These are phyloP conservation scores for Manihot esculenta DNA, from an alignment of 441 rosid genomes.

Conservation along the genomic window DNA sequence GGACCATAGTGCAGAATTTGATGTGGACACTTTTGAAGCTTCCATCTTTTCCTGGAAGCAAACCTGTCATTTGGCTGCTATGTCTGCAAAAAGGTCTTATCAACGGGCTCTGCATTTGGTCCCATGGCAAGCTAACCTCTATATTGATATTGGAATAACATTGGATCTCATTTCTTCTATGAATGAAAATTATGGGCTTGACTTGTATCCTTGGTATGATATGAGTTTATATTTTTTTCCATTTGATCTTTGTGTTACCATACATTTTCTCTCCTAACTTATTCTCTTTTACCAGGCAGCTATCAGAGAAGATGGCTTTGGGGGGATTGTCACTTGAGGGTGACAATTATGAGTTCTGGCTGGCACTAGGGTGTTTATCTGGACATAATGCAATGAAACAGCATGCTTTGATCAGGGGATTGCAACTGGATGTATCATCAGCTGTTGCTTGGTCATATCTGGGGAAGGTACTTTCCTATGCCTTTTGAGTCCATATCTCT, in stretches of 20 bases:
- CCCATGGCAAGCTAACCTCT: conserved; percentile 91
- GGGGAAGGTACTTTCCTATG: conserved; percentile 64
- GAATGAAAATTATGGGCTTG: conserved; percentile 32
- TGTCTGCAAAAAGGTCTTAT: conserved; percentile 70
- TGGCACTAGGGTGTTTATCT: conserved; percentile 81
- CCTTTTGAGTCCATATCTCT: conserved; percentile 14
- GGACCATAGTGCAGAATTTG: conserved; percentile 35
- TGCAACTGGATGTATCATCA: conserved; percentile 84
- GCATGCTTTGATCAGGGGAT: conserved; percentile 82
- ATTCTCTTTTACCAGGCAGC: conserved; percentile 60
- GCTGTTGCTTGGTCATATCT: conserved; percentile 92
- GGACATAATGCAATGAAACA: conserved; percentile 65
- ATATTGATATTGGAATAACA: conserved; percentile 69
- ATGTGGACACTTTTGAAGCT: conserved; percentile 40
- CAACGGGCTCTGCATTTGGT: conserved; percentile 78
- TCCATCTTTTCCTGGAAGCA: conserved; percentile 74
- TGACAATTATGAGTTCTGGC: conserved; percentile 79
- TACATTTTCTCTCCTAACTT: conserved; percentile 25
- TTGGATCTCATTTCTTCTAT: conserved; percentile 66
- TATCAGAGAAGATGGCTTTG: conserved; percentile 85
- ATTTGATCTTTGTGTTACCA: conserved; percentile 24
- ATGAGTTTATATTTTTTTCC: conserved; percentile 22
- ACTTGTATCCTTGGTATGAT: conserved; percentile 58
- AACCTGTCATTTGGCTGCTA: conserved; percentile 54
- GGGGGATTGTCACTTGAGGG: conserved; percentile 88